A percentile compares a stretch with the other conserved stretches of the same genome.
Conservation (phyloP, 768 basidiomycete species). For the Kwoniella heveanensis region DNA sequence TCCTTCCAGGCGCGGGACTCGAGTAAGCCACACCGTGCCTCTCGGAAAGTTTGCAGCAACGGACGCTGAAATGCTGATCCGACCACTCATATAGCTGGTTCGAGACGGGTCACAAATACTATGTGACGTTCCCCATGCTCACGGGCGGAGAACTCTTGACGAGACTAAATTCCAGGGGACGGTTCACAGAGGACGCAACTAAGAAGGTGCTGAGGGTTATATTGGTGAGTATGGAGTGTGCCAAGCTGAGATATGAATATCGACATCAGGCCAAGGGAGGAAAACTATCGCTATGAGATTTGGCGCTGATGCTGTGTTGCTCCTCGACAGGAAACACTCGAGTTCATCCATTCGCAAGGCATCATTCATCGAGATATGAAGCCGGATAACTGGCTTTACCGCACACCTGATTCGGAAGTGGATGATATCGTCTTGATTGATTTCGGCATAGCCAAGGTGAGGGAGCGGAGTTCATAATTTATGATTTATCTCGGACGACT, state of each 20-base stretch:
- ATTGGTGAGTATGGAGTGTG: conserved; percentile 22
- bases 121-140: conserved; percentile 38
- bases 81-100: conserved; percentile 27
- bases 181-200: conserved; percentile 37
- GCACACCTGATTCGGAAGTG: conserved; percentile 23
- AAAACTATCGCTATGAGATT: too few species aligned
- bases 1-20: conserved; percentile 24
- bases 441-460: conserved; percentile 40
- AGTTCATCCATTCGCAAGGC: conserved; percentile 80
- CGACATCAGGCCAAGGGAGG: too few species aligned
- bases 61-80: too few species aligned
- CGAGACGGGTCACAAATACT: conserved; percentile 33
- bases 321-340: conserved; percentile 10
- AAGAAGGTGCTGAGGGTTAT: conserved; percentile 30
- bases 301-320: not conserved
- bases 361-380: conserved; percentile 99
- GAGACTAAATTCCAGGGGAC: conserved; percentile 30
- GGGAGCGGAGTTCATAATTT: conserved; percentile 11
- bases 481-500: too few species aligned
- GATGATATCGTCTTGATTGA: conserved; percentile 40
- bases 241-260: not conserved
- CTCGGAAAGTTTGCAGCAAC: too few species aligned
- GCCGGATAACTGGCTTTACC: conserved; percentile 89
- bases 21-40: conserved; percentile 30
- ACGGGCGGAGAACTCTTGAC: conserved; percentile 38